Base-by-base conservation (phyloP, 805 yeast genomes). In the Kuraishia capsulata region DNA sequence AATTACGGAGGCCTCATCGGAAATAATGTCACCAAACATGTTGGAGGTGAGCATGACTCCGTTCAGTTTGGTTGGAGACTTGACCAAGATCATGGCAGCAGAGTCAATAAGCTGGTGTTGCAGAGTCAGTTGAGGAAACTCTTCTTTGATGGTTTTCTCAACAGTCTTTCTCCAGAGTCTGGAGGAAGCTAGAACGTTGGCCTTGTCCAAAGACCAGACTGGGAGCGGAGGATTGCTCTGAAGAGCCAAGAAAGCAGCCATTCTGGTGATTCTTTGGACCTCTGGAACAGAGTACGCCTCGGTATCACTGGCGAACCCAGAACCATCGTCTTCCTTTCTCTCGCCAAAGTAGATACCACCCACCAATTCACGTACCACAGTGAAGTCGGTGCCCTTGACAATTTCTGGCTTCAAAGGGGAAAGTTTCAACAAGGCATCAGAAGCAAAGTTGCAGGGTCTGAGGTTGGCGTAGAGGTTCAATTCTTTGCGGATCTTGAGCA, bases 341-440 rank as follows among this genome's bases (percentile, higher is more conserved):
- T 86, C 94, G 46, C 98, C 98, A 58, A 92, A 92, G 70, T 92
- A 92, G 48, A 92, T 92, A 50, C 98, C 98, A 42, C 98, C 98
- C 28, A 90, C 96, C 47, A 92, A 75, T 65, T 92, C 98, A 63
- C 98, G 82, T 32, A 90, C 96, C 46, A 92, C 95, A 41, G 79
- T 75, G 58, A 92, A 85, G 61, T 92, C 82, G 29, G 97, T 88
- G 35, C 98, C 98, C 51, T 69, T 75, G 42, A 85, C 97, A 46
- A 81, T 70, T 46, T 88, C 88, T 21, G 83, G 65, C 61, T 81
- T 87, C 56, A 92, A 73, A 33, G 98, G 98, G 2, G 96, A 84
- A 51, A 90, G 71, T 39, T 84, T 85, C 46, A 90, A 68, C 41
- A 92, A 73, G 32, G 84, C 69, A 23, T 90, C 96, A 35, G 88